phyloP scores from a whole-genome alignment of 192 early-diverging fungal species.

The Backusella luteola region DNA sequence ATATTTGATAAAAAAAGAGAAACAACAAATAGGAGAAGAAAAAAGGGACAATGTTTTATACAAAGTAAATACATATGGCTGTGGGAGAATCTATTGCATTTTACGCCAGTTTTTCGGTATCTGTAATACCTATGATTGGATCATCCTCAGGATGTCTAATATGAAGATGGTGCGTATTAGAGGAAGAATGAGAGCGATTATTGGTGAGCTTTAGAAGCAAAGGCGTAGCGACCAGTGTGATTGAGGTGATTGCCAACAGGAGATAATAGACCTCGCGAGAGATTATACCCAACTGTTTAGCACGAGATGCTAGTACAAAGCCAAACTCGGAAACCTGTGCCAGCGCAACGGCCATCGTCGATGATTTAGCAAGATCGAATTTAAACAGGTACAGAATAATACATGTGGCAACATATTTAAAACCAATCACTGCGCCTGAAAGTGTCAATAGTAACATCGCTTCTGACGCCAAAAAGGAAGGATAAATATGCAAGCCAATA shows the following conservation, averaged over 20 bases:
- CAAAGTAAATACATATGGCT: conserved; percentile 5
- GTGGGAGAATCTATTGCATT: not conserved
- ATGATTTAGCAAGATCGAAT: conserved; percentile 32
- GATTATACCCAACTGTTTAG: conserved; percentile 52
- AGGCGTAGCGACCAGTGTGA: conserved; percentile 52
- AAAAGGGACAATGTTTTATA: not conserved
- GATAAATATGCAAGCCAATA: conserved; percentile 60
- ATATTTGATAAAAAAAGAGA: not conserved
- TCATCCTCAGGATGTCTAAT: not conserved
- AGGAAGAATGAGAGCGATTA: not conserved
- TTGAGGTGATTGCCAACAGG: conserved; percentile 46
- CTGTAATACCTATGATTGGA: not conserved
- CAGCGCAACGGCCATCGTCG: conserved; percentile 47
- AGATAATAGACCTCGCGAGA: conserved; percentile 55
- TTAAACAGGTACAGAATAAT: conserved; percentile 42
- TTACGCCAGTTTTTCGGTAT: conserved; percentile 3
- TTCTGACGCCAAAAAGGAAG: conserved; percentile 52
- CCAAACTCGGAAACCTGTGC: conserved; percentile 58
- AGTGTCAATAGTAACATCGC: conserved; percentile 43
- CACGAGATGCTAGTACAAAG: conserved; percentile 56
- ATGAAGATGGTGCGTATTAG: not conserved
- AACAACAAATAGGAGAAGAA: not conserved
- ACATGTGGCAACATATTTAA: conserved; percentile 43
- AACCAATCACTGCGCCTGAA: conserved; percentile 41
- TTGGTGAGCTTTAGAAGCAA: conserved; percentile 46